Evolutionary conservation across 164 flowering plant genomes (phyloP).

Genomic region (Pachysandra terminalis): DNA sequence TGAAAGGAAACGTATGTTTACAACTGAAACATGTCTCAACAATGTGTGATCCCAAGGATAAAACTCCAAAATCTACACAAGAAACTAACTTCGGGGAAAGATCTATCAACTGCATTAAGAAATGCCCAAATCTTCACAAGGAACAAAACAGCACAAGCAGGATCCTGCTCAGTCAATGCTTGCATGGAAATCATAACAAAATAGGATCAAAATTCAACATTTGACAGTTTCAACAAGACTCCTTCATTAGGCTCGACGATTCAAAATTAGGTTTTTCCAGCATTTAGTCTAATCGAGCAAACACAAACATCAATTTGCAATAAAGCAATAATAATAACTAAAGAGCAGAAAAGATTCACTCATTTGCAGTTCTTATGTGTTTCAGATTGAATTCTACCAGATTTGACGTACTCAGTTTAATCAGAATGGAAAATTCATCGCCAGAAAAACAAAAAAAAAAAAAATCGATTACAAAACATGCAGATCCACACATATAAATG

Average conservation of each 20-base stretch:
- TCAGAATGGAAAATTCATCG: not conserved
- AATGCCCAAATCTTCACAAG: not conserved
- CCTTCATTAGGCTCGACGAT: too few species aligned
- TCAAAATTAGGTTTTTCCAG: not conserved
- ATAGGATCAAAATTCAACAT: not conserved
- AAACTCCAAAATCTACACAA: too few species aligned
- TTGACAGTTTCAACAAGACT: not conserved
- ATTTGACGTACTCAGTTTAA: not conserved
- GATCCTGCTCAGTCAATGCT: not conserved
- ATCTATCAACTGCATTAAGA: too few species aligned
- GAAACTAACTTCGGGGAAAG: too few species aligned
- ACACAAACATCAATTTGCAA: not conserved
- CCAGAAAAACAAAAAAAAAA: not conserved
- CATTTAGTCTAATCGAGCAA: not conserved
- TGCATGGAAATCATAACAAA: too few species aligned
- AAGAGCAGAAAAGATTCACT: not conserved
- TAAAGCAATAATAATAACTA: not conserved
- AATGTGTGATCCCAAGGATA: too few species aligned
- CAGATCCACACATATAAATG: not conserved
- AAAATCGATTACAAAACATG: not conserved
- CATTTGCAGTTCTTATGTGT: not conserved
- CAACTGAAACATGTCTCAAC: too few species aligned
- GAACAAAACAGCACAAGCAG: not conserved
- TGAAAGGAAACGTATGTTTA: not conserved
- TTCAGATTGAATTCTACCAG: not conserved